Evolutionary conservation across 768 basidiomycete species (phyloP).

Genomic region (Goffeauzyma gilvescens): DNA sequence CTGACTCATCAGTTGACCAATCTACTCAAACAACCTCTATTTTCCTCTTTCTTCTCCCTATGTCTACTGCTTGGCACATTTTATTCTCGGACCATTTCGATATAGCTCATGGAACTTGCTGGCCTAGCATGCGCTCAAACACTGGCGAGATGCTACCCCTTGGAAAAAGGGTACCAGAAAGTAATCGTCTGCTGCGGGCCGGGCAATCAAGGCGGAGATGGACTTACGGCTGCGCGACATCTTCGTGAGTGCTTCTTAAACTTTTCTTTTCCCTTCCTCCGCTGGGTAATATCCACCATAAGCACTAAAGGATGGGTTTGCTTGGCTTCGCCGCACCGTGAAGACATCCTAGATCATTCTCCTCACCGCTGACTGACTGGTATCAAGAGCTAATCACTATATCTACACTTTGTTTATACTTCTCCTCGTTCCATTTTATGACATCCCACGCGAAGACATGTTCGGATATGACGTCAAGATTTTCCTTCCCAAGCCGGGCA

Average conservation of each 20-base stretch:
- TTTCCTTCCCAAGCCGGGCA: constrained; percentile 74
- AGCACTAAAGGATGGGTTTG: no score
- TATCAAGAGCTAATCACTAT: no score
- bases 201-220: constrained; percentile 94
- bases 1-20: no score
- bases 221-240: constrained; percentile 87
- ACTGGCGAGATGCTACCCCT: constrained; percentile 55
- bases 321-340: no score
- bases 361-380: no score
- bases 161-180: constrained; percentile 46
- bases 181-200: constrained; percentile 95
- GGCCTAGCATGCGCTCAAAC: constrained; percentile 85
- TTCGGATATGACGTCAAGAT: constrained; percentile 76
- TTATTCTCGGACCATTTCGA: not conserved
- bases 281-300: no score
- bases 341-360: no score
- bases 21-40: not conserved
- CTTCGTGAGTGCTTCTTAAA: constrained; percentile 47
- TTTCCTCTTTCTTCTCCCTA: not conserved
- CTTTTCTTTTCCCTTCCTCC: no score
- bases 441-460: no score
- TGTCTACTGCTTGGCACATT: not conserved
- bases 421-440: no score
- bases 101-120: constrained; percentile 84
- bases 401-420: no score